Evolutionary conservation across 2,329 filamentous ascomycete genomes (phyloP).

Genomic region (Venturia asperata): DNA sequence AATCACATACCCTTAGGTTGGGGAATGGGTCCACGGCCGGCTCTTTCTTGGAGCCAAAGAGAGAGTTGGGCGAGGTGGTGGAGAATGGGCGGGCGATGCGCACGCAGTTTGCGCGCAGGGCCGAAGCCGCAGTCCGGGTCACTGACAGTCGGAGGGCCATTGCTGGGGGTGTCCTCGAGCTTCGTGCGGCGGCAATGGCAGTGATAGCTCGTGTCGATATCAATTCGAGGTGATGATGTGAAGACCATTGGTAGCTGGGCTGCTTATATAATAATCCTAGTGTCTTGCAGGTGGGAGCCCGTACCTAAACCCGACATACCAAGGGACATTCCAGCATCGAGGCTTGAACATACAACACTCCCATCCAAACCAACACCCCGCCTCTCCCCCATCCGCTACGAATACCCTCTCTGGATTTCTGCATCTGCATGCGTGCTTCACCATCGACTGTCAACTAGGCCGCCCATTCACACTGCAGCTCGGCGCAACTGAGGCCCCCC

Average conservation of each 20-base stretch:
- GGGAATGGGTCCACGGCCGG: not conserved
- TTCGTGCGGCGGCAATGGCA: conserved; percentile 8
- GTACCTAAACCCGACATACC: too few species aligned
- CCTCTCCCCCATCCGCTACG: not conserved
- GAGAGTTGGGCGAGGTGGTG: not conserved
- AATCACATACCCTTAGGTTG: conserved; percentile 14
- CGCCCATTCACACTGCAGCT: conserved; percentile 12
- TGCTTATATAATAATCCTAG: too few species aligned
- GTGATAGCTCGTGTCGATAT: not conserved
- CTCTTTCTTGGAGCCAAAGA: conserved; percentile 20
- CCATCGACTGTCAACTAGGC: not conserved
- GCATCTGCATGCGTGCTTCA: conserved; percentile 4
- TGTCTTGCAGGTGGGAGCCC: too few species aligned
- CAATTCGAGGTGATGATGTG: not conserved
- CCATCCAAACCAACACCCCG: conserved; percentile 2
- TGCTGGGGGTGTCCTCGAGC: conserved; percentile 20
- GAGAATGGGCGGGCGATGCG: conserved; percentile 10
- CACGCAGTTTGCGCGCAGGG: conserved; percentile 24
- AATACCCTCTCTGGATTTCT: not conserved
- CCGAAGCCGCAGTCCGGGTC: conserved; percentile 33
- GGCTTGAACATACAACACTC: not conserved
- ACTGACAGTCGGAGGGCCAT: conserved; percentile 38
- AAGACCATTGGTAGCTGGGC: too few species aligned
- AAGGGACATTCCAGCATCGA: not conserved
- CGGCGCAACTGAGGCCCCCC: not conserved